Conservation (phyloP, 148 eudicot genomes). For the Selenicereus undatus region DNA sequence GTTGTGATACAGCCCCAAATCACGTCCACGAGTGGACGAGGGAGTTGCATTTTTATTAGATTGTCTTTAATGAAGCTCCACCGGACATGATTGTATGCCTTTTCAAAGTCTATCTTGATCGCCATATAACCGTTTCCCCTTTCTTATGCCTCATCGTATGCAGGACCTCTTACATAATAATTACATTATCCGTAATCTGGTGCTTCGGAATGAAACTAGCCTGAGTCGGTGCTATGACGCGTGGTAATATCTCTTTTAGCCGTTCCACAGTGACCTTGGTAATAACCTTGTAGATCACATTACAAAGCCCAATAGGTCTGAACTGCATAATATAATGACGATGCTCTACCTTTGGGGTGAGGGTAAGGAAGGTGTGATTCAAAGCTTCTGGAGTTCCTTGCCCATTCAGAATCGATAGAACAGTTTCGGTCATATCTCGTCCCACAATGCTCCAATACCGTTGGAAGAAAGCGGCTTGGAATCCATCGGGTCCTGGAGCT, state of each 20-base stretch:
- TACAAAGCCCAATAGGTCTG: too few relatives aligned
- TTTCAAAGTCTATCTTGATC: too few relatives aligned
- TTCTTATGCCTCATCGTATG: neutral
- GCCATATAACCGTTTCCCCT: neutral
- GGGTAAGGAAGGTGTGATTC: neutral
- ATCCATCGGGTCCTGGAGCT: neutral
- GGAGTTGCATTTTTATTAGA: neutral
- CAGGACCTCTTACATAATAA: too few relatives aligned
- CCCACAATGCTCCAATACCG: neutral
- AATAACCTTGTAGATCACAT: neutral
- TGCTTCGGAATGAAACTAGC: neutral
- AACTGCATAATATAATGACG: neutral
- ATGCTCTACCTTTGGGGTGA: neutral
- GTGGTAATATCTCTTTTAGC: neutral
- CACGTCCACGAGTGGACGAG: neutral
- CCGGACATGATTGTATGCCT: too few relatives aligned
- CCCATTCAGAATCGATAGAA: neutral
- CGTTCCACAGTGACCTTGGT: neutral
- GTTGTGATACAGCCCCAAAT: neutral
- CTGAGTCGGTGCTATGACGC: neutral
- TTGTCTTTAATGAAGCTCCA: neutral
- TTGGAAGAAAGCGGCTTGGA: neutral
- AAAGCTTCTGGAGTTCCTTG: neutral
- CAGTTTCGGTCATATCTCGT: neutral
- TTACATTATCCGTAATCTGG: neutral